These are phyloP conservation scores for Phytophthora tentaculata DNA, from an alignment of 352 stramenopile genomes.

Conservation along the genomic window DNA sequence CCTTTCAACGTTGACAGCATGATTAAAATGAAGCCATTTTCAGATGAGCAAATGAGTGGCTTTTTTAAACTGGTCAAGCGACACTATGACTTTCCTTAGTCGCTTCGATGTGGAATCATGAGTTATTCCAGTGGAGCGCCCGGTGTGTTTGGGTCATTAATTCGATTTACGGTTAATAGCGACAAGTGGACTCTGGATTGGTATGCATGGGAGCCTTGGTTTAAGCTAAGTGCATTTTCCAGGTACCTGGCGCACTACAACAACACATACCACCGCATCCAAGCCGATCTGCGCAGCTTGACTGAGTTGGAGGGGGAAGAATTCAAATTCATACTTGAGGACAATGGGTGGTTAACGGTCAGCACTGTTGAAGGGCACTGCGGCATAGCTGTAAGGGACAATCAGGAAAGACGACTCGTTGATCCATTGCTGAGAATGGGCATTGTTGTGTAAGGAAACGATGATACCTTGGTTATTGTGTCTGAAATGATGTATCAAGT, in stretches of 20 bases:
- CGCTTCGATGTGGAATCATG: slow-evolving; percentile 16
- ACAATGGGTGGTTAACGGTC: slow-evolving; percentile 3
- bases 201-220: slow-evolving; percentile 14
- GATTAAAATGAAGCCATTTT: slow-evolving; percentile 24
- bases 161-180: slow-evolving; percentile 25
- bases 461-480: slow-evolving; percentile 1
- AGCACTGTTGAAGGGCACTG: slow-evolving; percentile 1
- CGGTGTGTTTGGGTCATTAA: slow-evolving; percentile 30
- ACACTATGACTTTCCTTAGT: slow-evolving; percentile 24
- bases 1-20: slow-evolving; percentile 23
- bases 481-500: background rate
- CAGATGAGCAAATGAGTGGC: slow-evolving; percentile 26
- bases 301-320: slow-evolving; percentile 6
- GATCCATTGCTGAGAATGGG: slow-evolving; percentile 13
- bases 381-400: background rate
- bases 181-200: slow-evolving; percentile 7
- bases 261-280: slow-evolving; percentile 3
- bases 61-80: slow-evolving; percentile 30
- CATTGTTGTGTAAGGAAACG: slow-evolving; percentile 5
- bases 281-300: slow-evolving; percentile 1
- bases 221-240: slow-evolving; percentile 2
- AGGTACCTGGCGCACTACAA: background rate
- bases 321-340: slow-evolving; percentile 7
- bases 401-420: slow-evolving; percentile 11
- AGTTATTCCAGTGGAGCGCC: slow-evolving; percentile 27